Percentiles rank a stretch among this genome's conserved stretches.
Conservation (phyloP, 1,284 basidiomycete genomes). For the Pseudomicrostroma phylloplanum region DNA sequence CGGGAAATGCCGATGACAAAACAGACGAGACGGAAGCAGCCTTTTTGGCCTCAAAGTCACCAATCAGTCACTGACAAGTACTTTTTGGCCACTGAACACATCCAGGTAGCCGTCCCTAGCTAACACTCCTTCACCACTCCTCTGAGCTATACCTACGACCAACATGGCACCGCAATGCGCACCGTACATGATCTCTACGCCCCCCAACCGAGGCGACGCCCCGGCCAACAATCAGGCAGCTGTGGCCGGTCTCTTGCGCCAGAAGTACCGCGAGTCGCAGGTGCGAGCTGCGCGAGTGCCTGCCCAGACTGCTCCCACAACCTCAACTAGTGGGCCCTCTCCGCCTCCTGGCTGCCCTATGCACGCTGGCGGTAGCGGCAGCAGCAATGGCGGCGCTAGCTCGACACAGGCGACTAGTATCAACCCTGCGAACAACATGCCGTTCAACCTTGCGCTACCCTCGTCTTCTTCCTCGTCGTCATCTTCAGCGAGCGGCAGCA, state of each 20-base stretch:
- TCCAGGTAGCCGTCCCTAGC: too few relatives aligned
- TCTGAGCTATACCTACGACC: too few relatives aligned
- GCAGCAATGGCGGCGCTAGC: constrained; percentile 7
- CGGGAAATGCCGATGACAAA: too few relatives aligned
- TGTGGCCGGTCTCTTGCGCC: neutral
- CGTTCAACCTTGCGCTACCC: constrained; percentile 60
- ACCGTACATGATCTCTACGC: neutral
- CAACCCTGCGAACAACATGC: constrained; percentile 87
- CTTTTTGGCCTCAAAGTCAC: too few relatives aligned
- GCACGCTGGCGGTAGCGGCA: constrained; percentile 20
- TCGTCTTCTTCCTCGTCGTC: constrained; percentile 82
- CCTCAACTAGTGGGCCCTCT: neutral
- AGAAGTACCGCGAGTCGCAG: constrained; percentile 1
- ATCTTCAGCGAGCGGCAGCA: constrained; percentile 58
- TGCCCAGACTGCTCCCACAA: neutral
- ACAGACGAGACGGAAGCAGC: too few relatives aligned
- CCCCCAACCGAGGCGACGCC: neutral
- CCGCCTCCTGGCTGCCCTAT: constrained; percentile 38
- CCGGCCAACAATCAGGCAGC: neutral
- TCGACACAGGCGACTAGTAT: constrained; percentile 25
- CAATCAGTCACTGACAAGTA: too few relatives aligned
- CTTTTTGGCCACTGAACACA: too few relatives aligned
- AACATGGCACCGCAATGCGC: neutral
- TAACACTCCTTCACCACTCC: too few relatives aligned
- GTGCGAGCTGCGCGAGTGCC: neutral